These are phyloP conservation scores for Hymenoscyphus repandus DNA, from an alignment of 2,329 filamentous ascomycete genomes.

Conservation along the genomic window DNA sequence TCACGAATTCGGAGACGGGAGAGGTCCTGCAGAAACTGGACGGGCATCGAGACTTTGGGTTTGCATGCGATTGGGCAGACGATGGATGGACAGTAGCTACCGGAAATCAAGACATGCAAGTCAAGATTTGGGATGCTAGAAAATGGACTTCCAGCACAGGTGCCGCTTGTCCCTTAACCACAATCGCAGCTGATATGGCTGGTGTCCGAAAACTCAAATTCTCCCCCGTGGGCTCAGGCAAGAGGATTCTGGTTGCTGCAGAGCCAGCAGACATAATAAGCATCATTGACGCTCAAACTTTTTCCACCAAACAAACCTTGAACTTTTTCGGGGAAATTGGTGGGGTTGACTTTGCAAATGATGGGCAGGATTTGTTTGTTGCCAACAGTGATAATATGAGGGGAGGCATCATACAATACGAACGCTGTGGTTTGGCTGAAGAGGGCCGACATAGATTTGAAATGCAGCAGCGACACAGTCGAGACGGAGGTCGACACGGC, in stretches of 20 bases:
- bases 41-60: constrained; percentile 66
- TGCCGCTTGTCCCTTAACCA: constrained; percentile 41
- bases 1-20: constrained; percentile 65
- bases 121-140: constrained; percentile 73
- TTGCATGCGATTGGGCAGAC: constrained; percentile 75
- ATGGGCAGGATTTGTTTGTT: constrained; percentile 62
- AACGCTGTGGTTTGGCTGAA: constrained; percentile 27
- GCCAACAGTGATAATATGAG: constrained; percentile 61
- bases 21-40: constrained; percentile 50
- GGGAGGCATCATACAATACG: constrained; percentile 47
- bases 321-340: constrained; percentile 73
- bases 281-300: constrained; percentile 63
- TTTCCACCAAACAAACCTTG: constrained; percentile 60
- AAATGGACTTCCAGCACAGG: constrained; percentile 56
- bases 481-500: background rate
- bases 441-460: constrained; percentile 21
- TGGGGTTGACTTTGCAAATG: constrained; percentile 61
- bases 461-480: background rate
- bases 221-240: constrained; percentile 64
- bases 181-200: constrained; percentile 60
- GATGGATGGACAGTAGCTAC: constrained; percentile 74
- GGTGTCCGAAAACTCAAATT: constrained; percentile 66
- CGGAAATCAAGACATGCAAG: constrained; percentile 67
- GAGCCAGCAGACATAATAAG: constrained; percentile 72
- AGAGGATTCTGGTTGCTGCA: constrained; percentile 62